phyloP scores from a whole-genome alignment of 805 yeast species.

The Saturnispora galanensis region DNA sequence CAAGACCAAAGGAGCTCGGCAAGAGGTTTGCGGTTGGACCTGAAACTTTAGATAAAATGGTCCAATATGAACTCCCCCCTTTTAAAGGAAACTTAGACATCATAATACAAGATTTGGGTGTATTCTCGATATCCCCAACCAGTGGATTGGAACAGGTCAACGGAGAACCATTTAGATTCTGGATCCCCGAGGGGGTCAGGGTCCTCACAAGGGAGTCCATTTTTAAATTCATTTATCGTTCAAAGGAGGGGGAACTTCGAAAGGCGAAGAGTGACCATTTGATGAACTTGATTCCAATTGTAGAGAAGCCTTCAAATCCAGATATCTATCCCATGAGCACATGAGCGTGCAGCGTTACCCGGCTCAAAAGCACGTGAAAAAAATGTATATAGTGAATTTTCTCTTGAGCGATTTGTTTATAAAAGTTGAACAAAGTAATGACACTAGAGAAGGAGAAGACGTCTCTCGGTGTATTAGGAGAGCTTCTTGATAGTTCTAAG shows the following conservation, averaged over 20 bases:
- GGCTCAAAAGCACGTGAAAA: conserved; percentile 2
- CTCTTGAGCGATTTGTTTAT: background rate
- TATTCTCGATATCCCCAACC: conserved; percentile 49
- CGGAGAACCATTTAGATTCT: conserved; percentile 33
- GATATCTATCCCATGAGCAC: too few relatives aligned
- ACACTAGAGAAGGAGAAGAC: conserved; percentile 2
- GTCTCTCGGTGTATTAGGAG: conserved; percentile 37
- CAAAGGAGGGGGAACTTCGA: conserved; percentile 10
- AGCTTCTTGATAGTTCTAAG: conserved; percentile 65
- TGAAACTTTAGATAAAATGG: conserved; percentile 25
- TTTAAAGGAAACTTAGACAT: conserved; percentile 58
- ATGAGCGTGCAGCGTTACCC: conserved; percentile 6
- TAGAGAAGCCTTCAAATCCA: background rate
- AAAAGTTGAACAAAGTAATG: background rate
- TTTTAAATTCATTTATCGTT: conserved; percentile 21
- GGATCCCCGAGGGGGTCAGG: conserved; percentile 47
- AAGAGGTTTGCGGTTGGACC: conserved; percentile 15
- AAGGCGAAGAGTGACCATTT: conserved; percentile 16
- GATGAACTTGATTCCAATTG: conserved; percentile 17
- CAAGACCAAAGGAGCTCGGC: conserved; percentile 20
- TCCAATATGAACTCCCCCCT: conserved; percentile 54
- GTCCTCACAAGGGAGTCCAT: conserved; percentile 38
- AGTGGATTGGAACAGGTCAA: conserved; percentile 26
- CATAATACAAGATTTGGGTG: conserved; percentile 58
- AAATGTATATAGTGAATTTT: background rate